A percentile compares a stretch with the other conserved stretches of the same genome.
These are phyloP conservation scores for Hymenoscyphus linearis DNA, from an alignment of 2,329 filamentous ascomycete species.

Conservation along the genomic window DNA sequence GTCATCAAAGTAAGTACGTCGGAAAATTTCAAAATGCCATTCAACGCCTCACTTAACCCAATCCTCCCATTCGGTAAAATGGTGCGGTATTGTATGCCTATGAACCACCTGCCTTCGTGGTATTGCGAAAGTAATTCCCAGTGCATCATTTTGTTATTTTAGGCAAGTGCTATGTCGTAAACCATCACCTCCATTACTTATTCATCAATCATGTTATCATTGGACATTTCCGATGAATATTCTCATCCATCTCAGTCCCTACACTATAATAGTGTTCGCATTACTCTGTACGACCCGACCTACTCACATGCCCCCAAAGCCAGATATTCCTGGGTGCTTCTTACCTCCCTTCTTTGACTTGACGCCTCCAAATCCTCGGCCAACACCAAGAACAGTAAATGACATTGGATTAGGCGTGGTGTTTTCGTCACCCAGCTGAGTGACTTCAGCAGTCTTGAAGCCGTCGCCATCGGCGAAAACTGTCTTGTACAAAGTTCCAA, in stretches of 20 bases:
- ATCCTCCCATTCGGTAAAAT: not conserved
- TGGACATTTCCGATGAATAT: no score
- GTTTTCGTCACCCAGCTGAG: conserved; percentile 20
- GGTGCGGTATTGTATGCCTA: not conserved
- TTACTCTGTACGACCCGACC: not conserved
- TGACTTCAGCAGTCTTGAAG: conserved; percentile 38
- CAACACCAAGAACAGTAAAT: not conserved
- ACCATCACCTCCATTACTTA: not conserved
- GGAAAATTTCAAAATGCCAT: not conserved
- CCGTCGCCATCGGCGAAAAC: conserved; percentile 77
- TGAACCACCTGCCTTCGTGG: not conserved
- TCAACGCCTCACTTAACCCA: not conserved
- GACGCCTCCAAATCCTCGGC: not conserved
- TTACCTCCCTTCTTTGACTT: not conserved
- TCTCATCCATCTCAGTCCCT: not conserved
- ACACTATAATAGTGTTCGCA: not conserved
- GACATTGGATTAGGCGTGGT: not conserved
- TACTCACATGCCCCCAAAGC: not conserved
- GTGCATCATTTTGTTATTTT: not conserved
- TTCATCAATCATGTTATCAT: not conserved
- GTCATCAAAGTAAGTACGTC: not conserved
- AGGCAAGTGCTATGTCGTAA: not conserved
- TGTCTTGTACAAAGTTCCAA: conserved; percentile 63
- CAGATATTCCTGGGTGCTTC: not conserved
- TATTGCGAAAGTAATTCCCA: not conserved